Percentiles rank a stretch among this genome's conserved stretches.
Evolutionary conservation across 495 filamentous ascomycete genomes (phyloP).

Genomic region (Hypoxylon crocopeplum): DNA sequence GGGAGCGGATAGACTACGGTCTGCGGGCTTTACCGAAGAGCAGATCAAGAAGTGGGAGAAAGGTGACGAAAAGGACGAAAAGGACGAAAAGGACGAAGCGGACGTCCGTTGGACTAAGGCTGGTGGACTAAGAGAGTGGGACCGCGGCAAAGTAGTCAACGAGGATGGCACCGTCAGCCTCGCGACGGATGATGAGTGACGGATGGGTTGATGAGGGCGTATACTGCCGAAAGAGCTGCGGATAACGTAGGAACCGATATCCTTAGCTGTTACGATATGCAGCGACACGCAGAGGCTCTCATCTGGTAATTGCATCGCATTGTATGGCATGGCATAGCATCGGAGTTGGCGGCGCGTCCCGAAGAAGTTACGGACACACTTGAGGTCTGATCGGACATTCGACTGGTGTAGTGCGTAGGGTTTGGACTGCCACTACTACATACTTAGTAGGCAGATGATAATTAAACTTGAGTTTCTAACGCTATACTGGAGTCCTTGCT

Average conservation of each 20-base stretch:
- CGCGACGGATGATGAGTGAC: background rate
- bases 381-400: background rate
- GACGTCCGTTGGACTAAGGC: constrained; percentile 81
- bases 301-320: constrained; percentile 9
- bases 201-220: background rate
- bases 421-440: too few species aligned
- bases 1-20: constrained; percentile 77
- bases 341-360: background rate
- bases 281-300: background rate
- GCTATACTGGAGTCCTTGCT: too few species aligned
- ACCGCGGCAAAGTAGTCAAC: constrained; percentile 80
- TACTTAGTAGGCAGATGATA: too few species aligned
- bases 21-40: constrained; percentile 80
- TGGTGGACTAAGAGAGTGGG: constrained; percentile 89
- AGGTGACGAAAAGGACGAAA: constrained; percentile 65
- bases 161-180: constrained; percentile 55
- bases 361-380: background rate
- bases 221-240: background rate
- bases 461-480: too few species aligned
- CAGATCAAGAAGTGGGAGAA: constrained; percentile 82
- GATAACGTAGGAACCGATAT: background rate
- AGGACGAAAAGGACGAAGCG: constrained; percentile 70
- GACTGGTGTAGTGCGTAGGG: too few species aligned
- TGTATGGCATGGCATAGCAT: constrained; percentile 1
- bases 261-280: too few species aligned